Percentiles rank a stretch among this genome's conserved stretches.
Conservation (phyloP, 192 early-diverging fungal genomes). For the Backusella sp. region DNA sequence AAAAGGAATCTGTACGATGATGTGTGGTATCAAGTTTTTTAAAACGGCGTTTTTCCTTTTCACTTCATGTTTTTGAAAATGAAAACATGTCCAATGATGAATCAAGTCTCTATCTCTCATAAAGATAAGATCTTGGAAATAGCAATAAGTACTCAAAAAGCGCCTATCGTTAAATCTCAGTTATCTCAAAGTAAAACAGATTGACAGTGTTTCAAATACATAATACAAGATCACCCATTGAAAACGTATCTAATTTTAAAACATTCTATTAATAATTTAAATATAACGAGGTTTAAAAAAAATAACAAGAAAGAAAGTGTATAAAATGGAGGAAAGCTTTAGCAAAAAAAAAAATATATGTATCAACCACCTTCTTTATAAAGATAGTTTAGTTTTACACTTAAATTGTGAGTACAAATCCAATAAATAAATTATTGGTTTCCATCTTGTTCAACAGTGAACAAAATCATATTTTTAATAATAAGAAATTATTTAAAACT, state of each 20-base stretch:
- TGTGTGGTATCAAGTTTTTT: not conserved
- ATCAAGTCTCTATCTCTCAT: not conserved
- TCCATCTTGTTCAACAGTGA: constrained; percentile 1
- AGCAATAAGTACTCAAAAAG: not conserved
- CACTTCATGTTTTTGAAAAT: not conserved
- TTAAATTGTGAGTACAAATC: not conserved
- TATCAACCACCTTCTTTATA: not conserved
- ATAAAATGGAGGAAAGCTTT: not conserved
- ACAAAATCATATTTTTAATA: not conserved
- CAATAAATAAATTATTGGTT: not conserved
- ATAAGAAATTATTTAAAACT: not conserved
- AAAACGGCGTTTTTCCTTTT: not conserved
- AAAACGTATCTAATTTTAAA: not conserved
- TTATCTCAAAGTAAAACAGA: not conserved
- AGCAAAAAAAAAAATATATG: not conserved
- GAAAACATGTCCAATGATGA: not conserved
- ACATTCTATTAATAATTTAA: not conserved
- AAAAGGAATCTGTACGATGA: not conserved
- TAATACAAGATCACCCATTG: too few species aligned
- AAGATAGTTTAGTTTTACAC: not conserved
- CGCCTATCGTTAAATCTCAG: not conserved
- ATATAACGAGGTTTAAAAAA: not conserved
- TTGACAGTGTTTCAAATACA: not conserved
- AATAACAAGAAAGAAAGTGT: too few species aligned
- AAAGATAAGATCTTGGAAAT: not conserved